Conservation (phyloP, 228 moss, liverwort and hornwort species). For the Sphagnum magellanicum region DNA sequence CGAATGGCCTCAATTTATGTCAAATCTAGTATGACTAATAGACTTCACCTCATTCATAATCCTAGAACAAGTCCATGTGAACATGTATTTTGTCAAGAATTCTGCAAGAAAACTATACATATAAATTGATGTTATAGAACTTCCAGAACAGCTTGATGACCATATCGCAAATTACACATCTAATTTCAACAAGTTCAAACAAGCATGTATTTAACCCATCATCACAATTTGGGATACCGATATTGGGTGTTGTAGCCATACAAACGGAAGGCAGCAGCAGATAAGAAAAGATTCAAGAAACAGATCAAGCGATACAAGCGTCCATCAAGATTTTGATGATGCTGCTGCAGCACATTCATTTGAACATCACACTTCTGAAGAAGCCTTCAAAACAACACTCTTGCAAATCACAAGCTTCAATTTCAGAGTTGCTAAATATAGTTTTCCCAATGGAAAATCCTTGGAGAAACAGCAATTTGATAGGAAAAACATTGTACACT, state of each 20-base stretch:
- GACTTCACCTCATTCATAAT: neutral
- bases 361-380: neutral
- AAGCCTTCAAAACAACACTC: neutral
- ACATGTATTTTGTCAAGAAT: neutral
- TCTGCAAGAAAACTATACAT: neutral
- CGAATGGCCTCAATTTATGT: neutral
- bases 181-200: neutral
- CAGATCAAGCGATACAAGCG: conserved; percentile 47
- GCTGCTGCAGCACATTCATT: neutral
- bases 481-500: neutral
- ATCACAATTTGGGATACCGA: too few relatives aligned
- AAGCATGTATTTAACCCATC: neutral
- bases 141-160: neutral
- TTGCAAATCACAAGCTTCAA: neutral
- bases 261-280: conserved; percentile 48
- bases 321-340: conserved; percentile 1
- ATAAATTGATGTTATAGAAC: neutral
- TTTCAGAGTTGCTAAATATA: too few relatives aligned
- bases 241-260: conserved; percentile 41
- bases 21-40: neutral
- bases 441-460: too few relatives aligned
- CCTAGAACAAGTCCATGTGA: neutral
- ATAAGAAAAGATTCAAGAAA: conserved; percentile 66
- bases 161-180: neutral
- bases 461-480: too few relatives aligned